Evolutionary conservation across 2,329 filamentous ascomycete species (phyloP), one percentile per base, ranked within the genome.

Genomic region (Calonectria fujianensis): DNA sequence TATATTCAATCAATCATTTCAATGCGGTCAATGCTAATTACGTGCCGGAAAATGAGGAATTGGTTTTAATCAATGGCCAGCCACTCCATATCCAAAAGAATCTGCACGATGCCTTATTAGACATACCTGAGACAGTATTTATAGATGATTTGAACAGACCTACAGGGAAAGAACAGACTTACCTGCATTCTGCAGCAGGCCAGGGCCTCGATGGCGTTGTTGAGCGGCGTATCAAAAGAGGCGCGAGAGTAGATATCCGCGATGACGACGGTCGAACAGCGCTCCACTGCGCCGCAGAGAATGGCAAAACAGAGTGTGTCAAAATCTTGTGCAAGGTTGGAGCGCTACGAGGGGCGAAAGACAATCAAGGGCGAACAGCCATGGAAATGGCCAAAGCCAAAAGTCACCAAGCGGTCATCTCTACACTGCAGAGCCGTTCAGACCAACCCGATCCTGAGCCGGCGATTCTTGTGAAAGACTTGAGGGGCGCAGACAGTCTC

Each of bases 11-110:
- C 29, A 70, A 69, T 4, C 70, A 77, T 18, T 81, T 77, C 65
- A 65, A 77, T 16, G 61, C 73, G 0, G 77, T 74, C 3, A 61
- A 61, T 11, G 20, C 54, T 0, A 27, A 77, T 18, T 81, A 80
- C 59, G 41, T 65, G 4, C 41, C 73, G 14, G 59, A 66, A 11
- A 74, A 77, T 37, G 67, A 66, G 18, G 59, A 78, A 13, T 70
- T 72, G 8, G 70, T 81, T 39, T 51, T 75, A 7, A 61, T 80
- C 51, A 73, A 80, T 32, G 78, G 71, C 18, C 68, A 67, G 16
- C n/a, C 61, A 3, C 41, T 81, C 31, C 50, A 45, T 18, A 78
- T 81, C 29, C 80, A 78, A 57, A 76, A 75, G 57, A 80, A 78
- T 50, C 65, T 81, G 6, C 66, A 76, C 27, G 80, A 80, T 41